These are phyloP conservation scores for Hemerocallis citrina DNA, from an alignment of 106 monocot species.

Conservation along the genomic window DNA sequence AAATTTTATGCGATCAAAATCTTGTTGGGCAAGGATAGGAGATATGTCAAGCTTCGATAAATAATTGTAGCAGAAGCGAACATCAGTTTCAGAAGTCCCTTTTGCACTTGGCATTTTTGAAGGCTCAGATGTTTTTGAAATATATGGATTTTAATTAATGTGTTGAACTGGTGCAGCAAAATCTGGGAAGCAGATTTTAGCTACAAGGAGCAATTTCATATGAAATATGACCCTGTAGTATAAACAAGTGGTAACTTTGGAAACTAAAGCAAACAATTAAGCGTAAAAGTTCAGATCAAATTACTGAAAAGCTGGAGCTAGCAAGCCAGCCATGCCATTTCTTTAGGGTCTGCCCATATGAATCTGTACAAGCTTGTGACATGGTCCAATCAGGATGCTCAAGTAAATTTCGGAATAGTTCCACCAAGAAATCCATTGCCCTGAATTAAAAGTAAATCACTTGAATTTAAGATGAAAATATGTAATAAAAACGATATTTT, in stretches of 20 bases:
- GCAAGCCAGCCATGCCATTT: constrained; percentile 94
- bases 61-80: too few species aligned
- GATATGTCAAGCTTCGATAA: too few species aligned
- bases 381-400: constrained; percentile 79
- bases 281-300: neutral
- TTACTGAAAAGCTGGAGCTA: constrained; percentile 83
- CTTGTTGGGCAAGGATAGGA: too few species aligned
- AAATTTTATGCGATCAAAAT: too few species aligned
- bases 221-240: neutral
- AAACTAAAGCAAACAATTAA: neutral
- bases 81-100: too few species aligned
- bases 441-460: constrained; percentile 17
- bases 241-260: neutral
- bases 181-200: neutral
- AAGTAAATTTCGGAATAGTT: constrained; percentile 68
- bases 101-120: too few species aligned
- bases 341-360: constrained; percentile 74
- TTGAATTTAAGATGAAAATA: neutral
- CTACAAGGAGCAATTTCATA: neutral
- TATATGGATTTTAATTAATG: neutral
- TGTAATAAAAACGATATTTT: neutral
- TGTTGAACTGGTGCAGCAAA: neutral
- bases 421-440: constrained; percentile 91
- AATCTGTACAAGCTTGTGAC: constrained; percentile 72
- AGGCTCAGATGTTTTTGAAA: too few species aligned